Conservation (phyloP, 495 filamentous ascomycete genomes). For the Xylaria curta region DNA sequence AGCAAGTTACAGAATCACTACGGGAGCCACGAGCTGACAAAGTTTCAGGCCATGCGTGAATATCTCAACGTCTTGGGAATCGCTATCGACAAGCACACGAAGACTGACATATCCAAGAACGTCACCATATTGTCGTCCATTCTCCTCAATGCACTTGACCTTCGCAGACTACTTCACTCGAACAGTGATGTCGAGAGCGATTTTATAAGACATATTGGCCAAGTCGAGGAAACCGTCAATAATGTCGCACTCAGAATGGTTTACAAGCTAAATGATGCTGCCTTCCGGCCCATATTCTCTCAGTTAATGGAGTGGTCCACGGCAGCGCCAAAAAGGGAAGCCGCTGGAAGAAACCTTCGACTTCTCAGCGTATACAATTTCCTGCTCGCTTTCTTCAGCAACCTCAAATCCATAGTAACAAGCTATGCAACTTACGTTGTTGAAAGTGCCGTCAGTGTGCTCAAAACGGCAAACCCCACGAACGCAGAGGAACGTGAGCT, state of each 20-base stretch:
- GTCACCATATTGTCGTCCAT: conserved; percentile 68
- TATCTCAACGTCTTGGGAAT: conserved; percentile 68
- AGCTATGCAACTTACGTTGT: conserved; percentile 86
- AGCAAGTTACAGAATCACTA: conserved; percentile 34
- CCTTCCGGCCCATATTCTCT: conserved; percentile 91
- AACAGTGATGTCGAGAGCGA: conserved; percentile 47
- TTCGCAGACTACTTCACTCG: conserved; percentile 61
- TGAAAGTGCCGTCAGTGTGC: conserved; percentile 70
- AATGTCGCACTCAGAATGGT: conserved; percentile 82
- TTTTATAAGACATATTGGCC: conserved; percentile 55
- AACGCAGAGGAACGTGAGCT: conserved; percentile 60
- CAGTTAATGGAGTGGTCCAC: conserved; percentile 77
- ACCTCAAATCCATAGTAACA: conserved; percentile 91
- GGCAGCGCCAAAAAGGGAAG: conserved; percentile 66
- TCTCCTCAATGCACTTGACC: conserved; percentile 74
- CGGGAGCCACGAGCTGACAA: conserved; percentile 34
- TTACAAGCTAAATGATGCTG: conserved; percentile 94
- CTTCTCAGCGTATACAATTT: conserved; percentile 78
- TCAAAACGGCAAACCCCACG: conserved; percentile 57
- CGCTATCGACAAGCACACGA: conserved; percentile 76
- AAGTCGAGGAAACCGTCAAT: conserved; percentile 70
- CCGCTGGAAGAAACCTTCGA: conserved; percentile 59
- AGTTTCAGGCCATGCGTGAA: conserved; percentile 65
- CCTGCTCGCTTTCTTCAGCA: conserved; percentile 76
- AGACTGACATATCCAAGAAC: conserved; percentile 74